A percentile compares a stretch with the other conserved stretches of the same genome.
Conservation (phyloP, 2,329 filamentous ascomycete genomes). For the Arthroderma sp. region DNA sequence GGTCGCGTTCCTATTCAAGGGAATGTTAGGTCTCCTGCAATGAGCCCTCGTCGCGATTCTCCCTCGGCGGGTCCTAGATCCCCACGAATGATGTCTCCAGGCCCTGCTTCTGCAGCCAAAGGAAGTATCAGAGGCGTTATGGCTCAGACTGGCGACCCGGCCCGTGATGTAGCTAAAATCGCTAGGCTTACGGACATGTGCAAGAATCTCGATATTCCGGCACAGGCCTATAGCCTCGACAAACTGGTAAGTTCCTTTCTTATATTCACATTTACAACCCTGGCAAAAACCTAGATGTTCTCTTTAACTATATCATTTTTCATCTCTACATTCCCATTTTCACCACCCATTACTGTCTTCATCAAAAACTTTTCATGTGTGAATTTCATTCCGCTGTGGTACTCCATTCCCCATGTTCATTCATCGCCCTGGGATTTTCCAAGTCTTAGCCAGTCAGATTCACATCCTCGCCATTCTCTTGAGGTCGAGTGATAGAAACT, state of each 20-base stretch:
- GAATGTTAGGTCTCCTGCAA: not conserved
- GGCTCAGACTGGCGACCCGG: conserved; percentile 1
- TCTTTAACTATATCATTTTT: not conserved
- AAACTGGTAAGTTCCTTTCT: not conserved
- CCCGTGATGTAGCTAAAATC: conserved; percentile 1
- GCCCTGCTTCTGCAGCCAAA: not conserved
- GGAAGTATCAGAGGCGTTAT: not conserved
- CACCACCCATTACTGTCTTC: not conserved
- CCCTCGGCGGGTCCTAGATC: conserved; percentile 1
- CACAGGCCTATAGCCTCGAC: not conserved
- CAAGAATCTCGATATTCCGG: conserved; percentile 8
- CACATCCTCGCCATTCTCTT: no score
- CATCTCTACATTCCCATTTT: not conserved
- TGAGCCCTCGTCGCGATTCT: conserved; percentile 1
- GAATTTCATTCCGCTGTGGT: no score
- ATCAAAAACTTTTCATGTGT: no score
- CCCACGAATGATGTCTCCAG: conserved; percentile 2
- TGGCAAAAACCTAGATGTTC: no score
- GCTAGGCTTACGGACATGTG: conserved; percentile 6
- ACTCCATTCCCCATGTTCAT: no score
- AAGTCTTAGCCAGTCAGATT: no score
- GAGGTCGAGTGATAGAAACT: no score
- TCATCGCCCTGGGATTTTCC: no score
- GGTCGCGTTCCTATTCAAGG: not conserved
- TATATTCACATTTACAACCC: no score